These are phyloP conservation scores for Tirmania nivea DNA, from an alignment of 495 filamentous ascomycete genomes.

Conservation along the genomic window DNA sequence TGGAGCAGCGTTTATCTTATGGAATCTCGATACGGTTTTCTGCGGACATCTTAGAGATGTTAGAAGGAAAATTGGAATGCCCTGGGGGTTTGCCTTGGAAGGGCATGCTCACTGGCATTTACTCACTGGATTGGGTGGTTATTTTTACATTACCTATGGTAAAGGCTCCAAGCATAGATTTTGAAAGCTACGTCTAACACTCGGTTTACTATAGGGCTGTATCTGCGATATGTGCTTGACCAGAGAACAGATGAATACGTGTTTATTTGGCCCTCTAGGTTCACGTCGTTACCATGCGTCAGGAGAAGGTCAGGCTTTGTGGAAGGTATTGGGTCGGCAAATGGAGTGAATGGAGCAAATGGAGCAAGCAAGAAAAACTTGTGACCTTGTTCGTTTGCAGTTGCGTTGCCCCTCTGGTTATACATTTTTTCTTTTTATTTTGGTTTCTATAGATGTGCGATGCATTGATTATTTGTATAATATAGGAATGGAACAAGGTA, in stretches of 20 bases:
- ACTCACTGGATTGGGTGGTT: slow-evolving; percentile 36
- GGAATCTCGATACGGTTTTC: slow-evolving; percentile 68
- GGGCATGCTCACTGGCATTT: slow-evolving; percentile 96
- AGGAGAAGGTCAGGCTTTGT: slow-evolving; percentile 5
- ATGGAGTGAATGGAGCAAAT: background rate
- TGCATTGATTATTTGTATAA: no score
- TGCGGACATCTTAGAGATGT: slow-evolving; percentile 48
- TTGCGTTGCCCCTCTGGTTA: no score
- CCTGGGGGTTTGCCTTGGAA: slow-evolving; percentile 78
- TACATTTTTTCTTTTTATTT: no score
- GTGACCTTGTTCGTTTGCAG: background rate
- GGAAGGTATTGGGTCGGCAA: no score
- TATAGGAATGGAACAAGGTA: no score
- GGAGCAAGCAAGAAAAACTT: background rate
- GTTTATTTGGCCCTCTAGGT: slow-evolving; percentile 47
- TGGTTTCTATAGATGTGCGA: no score
- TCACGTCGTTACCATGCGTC: slow-evolving; percentile 43
- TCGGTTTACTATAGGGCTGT: slow-evolving; percentile 34
- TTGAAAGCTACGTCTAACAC: slow-evolving; percentile 21
- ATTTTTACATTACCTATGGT: slow-evolving; percentile 51
- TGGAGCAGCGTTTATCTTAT: slow-evolving; percentile 63
- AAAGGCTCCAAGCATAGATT: background rate
- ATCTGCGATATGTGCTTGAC: slow-evolving; percentile 63
- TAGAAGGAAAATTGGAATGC: slow-evolving; percentile 53
- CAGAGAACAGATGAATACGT: slow-evolving; percentile 52